A percentile compares a stretch with the other conserved stretches of the same genome.
These are phyloP conservation scores for Penicillium sp. DNA, from an alignment of 2,329 filamentous ascomycete species.

Conservation along the genomic window DNA sequence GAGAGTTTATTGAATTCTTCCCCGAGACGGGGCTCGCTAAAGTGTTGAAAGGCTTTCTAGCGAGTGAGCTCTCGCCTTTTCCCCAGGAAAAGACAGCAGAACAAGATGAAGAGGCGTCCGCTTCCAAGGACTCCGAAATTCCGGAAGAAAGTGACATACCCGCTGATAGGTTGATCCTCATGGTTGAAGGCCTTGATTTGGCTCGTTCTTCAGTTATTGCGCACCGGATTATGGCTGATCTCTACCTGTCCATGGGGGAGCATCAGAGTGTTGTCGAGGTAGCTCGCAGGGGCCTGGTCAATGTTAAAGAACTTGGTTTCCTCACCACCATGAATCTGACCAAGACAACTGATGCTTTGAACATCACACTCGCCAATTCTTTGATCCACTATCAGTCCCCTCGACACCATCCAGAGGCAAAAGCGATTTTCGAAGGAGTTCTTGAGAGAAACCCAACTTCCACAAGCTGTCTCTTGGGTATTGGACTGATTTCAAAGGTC, in stretches of 20 bases:
- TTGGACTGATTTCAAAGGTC: slow-evolving; percentile 89
- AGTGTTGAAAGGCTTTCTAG: slow-evolving; percentile 78
- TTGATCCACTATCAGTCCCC: slow-evolving; percentile 89
- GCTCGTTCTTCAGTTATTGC: slow-evolving; percentile 73
- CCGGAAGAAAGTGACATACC: slow-evolving; percentile 51
- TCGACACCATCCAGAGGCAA: slow-evolving; percentile 84
- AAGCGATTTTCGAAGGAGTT: slow-evolving; percentile 78
- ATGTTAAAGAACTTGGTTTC: slow-evolving; percentile 60
- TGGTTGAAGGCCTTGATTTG: slow-evolving; percentile 69
- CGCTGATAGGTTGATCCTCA: slow-evolving; percentile 77
- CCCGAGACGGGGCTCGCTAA: slow-evolving; percentile 80
- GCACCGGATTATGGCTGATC: slow-evolving; percentile 78
- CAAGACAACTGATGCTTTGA: slow-evolving; percentile 72
- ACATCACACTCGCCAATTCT: slow-evolving; percentile 78
- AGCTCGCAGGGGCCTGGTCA: slow-evolving; percentile 70
- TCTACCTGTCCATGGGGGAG: slow-evolving; percentile 82
- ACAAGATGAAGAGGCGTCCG: slow-evolving; percentile 35
- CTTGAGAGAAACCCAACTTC: slow-evolving; percentile 73
- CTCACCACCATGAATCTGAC: slow-evolving; percentile 69
- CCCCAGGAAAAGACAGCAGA: slow-evolving; percentile 57
- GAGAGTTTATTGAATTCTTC: slow-evolving; percentile 80
- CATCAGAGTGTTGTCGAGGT: slow-evolving; percentile 78
- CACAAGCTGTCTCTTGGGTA: slow-evolving; percentile 79
- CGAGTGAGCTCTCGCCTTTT: slow-evolving; percentile 82
- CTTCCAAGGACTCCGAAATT: slow-evolving; percentile 44